phyloP scores from a whole-genome alignment of 331 rosid species.

The Dryas integrifolia region DNA sequence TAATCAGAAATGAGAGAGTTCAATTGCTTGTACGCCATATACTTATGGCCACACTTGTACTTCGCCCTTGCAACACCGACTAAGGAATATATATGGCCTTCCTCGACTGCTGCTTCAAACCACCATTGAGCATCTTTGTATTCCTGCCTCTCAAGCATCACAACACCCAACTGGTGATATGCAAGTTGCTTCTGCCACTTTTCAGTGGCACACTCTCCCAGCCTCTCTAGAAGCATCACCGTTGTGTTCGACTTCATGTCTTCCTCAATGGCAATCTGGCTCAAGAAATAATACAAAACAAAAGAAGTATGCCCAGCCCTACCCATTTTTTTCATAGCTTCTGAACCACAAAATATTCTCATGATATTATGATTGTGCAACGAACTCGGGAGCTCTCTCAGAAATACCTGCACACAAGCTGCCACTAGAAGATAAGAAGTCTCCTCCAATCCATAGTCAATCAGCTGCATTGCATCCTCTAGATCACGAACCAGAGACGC shows the following conservation, averaged over 20 bases:
- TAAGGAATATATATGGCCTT: slow-evolving; percentile 70
- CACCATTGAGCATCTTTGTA: slow-evolving; percentile 73
- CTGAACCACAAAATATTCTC: slow-evolving; percentile 63
- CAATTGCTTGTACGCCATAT: slow-evolving; percentile 69
- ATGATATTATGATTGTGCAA: slow-evolving; percentile 44
- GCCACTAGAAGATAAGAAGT: slow-evolving; percentile 67
- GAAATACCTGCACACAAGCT: slow-evolving; percentile 78
- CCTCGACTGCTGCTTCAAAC: slow-evolving; percentile 66
- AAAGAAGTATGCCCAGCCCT: slow-evolving; percentile 63
- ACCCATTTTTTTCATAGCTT: slow-evolving; percentile 60
- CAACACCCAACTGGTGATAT: slow-evolving; percentile 72
- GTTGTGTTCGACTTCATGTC: slow-evolving; percentile 74
- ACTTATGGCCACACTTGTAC: slow-evolving; percentile 73
- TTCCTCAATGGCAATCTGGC: slow-evolving; percentile 82
- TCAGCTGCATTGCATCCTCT: slow-evolving; percentile 54
- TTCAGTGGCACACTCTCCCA: slow-evolving; percentile 66
- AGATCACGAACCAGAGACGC: slow-evolving; percentile 59
- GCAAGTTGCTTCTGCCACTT: slow-evolving; percentile 79
- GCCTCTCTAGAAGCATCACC: slow-evolving; percentile 81
- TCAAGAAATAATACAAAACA: slow-evolving; percentile 61
- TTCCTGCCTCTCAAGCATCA: slow-evolving; percentile 83
- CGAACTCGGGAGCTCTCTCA: slow-evolving; percentile 73
- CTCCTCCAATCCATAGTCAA: slow-evolving; percentile 86
- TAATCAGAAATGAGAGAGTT: slow-evolving; percentile 62
- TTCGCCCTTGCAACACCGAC: slow-evolving; percentile 82